Base-by-base conservation (phyloP, 2,329 filamentous ascomycete genomes). In the Penicillium sp. region DNA sequence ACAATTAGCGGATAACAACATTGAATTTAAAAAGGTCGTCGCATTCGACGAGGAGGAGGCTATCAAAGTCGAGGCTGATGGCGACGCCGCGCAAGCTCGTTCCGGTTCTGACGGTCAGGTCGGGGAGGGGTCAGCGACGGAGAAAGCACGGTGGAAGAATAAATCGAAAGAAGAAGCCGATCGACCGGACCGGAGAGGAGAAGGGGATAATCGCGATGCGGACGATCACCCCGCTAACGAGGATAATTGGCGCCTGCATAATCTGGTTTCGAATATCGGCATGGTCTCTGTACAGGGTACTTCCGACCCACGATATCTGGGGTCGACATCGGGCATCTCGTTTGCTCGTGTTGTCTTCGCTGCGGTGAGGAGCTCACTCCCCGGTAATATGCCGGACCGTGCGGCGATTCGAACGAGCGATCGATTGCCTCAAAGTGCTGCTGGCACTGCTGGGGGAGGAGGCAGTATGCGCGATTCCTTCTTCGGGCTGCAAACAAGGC, bases 331-430 rank as follows among this genome's bases (percentile, higher is more conserved):
- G 2, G 93, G 93, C 17, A 94, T 97, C 50, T 96, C 93, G 0
- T 97, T 97, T 77, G 93, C 93, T 6, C 85, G 91, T 56, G 91
- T 97, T 13, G 93, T 97, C 12, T 94, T 96, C 71, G 92, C 93
- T 10, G 93, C 93, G 1, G 91, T 97, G 47, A 94, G 96, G 73
- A 88, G 86, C 67, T 90, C 89, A 1, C 81, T 86, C 6, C 79
- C 83, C 1, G 76, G 77, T 9, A 77, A 77, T 6, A 79, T 78
- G 47, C 88, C 87, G 12, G 89, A 91, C 66, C 86, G 86, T 65
- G 83, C 81, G 35, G 83, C 85, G 50, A 79, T 85, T 51, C 81
- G 82, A 53, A 82, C 86, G 4, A 85, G 83, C 62, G 86, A 85
- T 70, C 70, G 71, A 75, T 81, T 61, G 67, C 81, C 60, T 68